phyloP scores from a whole-genome alignment of 768 basidiomycete species.

The Serpula lacrymans region DNA sequence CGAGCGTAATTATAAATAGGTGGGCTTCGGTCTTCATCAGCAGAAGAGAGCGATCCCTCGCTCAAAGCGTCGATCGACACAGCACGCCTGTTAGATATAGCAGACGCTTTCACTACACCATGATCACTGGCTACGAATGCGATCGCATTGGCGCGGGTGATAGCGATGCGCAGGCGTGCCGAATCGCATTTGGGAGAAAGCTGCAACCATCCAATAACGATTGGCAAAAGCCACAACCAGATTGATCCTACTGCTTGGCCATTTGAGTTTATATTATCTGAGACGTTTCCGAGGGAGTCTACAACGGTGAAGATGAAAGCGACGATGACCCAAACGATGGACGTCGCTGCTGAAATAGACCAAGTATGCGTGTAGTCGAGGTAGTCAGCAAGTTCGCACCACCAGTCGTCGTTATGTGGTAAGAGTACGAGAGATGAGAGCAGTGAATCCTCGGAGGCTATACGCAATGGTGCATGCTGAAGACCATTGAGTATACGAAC shows the following conservation, averaged over 20 bases:
- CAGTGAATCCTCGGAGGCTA: slow-evolving; percentile 19
- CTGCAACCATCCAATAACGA: slow-evolving; percentile 34
- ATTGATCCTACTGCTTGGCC: slow-evolving; percentile 19
- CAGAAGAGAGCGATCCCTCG: background rate
- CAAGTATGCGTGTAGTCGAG: slow-evolving; percentile 34
- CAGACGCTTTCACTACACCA: background rate
- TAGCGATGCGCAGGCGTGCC: slow-evolving; percentile 22
- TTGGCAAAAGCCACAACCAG: slow-evolving; percentile 36
- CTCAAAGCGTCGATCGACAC: background rate
- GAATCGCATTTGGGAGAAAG: slow-evolving; percentile 32
- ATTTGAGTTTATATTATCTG: background rate
- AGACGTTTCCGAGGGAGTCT: slow-evolving; percentile 14
- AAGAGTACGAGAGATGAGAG: slow-evolving; percentile 35
- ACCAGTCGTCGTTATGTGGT: slow-evolving; percentile 35
- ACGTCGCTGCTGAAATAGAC: slow-evolving; percentile 29
- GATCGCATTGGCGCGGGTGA: slow-evolving; percentile 21
- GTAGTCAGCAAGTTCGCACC: slow-evolving; percentile 25
- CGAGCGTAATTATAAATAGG: slow-evolving; percentile 6
- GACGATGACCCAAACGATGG: slow-evolving; percentile 34
- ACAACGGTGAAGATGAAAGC: slow-evolving; percentile 25
- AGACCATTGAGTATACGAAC: slow-evolving; percentile 31
- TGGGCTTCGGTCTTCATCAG: slow-evolving; percentile 2
- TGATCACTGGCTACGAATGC: slow-evolving; percentile 15
- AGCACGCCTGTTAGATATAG: background rate
- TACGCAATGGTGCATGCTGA: slow-evolving; percentile 33